These are phyloP conservation scores for Boletus austroedulis DNA, from an alignment of 1,284 basidiomycete species.

Conservation along the genomic window DNA sequence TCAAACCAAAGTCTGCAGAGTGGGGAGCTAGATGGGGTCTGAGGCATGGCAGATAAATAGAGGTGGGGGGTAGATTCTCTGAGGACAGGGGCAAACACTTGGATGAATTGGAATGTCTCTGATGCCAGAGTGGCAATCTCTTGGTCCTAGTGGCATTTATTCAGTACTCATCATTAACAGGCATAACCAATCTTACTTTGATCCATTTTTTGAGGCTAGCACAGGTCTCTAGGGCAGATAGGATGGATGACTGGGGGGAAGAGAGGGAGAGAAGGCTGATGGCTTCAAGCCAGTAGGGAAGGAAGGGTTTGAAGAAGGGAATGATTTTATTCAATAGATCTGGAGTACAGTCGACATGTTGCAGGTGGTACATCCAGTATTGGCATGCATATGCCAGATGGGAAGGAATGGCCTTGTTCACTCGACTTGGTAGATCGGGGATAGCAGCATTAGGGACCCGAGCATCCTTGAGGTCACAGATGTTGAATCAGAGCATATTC, in stretches of 20 bases:
- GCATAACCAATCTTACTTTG: slow-evolving; percentile 3
- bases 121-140: not conserved
- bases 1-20: not conserved
- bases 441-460: not conserved
- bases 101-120: not conserved
- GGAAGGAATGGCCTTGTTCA: not conserved
- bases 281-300: no score
- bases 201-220: not conserved
- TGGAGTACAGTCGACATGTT: not conserved
- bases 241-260: not conserved
- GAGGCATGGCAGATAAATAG: slow-evolving; percentile 1
- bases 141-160: not conserved
- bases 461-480: not conserved
- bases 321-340: not conserved
- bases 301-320: not conserved
- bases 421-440: not conserved
- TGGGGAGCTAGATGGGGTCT: not conserved
- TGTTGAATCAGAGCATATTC: not conserved
- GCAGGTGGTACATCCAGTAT: slow-evolving; percentile 11
- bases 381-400: slow-evolving; percentile 8
- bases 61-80: not conserved
- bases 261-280: slow-evolving; percentile 1
- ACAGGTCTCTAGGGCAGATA: slow-evolving; percentile 5
- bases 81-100: not conserved
- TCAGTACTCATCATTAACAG: not conserved